Percentiles rank a stretch among this genome's conserved stretches.
These are phyloP conservation scores for Xylaria scruposa DNA, from an alignment of 495 filamentous ascomycete genomes.

Conservation along the genomic window DNA sequence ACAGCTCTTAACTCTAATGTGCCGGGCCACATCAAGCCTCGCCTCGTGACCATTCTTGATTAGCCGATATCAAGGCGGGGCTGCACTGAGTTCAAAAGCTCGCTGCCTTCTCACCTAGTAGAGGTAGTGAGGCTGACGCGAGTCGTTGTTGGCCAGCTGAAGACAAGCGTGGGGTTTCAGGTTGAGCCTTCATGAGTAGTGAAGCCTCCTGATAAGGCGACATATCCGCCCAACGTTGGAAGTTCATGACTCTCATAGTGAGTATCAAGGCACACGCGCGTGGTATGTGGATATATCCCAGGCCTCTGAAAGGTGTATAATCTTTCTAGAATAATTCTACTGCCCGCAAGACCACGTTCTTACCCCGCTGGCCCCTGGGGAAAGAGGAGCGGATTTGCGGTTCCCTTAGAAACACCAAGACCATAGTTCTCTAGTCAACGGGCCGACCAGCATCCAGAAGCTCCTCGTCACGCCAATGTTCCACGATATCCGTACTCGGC, in stretches of 20 bases:
- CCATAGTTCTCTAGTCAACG: not conserved
- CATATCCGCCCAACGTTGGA: no score
- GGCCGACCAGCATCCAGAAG: not conserved
- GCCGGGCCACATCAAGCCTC: not conserved
- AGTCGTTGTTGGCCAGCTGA: not conserved
- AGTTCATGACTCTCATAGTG: conserved; percentile 14
- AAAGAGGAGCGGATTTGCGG: not conserved
- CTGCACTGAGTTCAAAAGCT: not conserved
- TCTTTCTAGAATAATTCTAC: conserved; percentile 16
- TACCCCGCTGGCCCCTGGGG: not conserved
- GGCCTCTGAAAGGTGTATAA: not conserved
- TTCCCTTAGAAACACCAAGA: not conserved
- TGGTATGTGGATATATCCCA: not conserved
- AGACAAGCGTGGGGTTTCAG: not conserved
- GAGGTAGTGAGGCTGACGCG: not conserved
- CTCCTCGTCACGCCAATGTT: not conserved
- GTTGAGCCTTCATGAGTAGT: conserved; percentile 14
- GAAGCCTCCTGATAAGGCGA: conserved; percentile 2
- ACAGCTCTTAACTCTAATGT: conserved; percentile 7
- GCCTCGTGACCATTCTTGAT: not conserved
- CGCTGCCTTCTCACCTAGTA: not conserved
- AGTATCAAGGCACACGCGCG: conserved; percentile 1
- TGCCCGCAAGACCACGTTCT: not conserved
- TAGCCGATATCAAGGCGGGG: not conserved
- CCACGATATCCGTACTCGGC: not conserved